Evolutionary conservation across 1,284 basidiomycete genomes (phyloP).

Genomic region (Melampsora americana): DNA sequence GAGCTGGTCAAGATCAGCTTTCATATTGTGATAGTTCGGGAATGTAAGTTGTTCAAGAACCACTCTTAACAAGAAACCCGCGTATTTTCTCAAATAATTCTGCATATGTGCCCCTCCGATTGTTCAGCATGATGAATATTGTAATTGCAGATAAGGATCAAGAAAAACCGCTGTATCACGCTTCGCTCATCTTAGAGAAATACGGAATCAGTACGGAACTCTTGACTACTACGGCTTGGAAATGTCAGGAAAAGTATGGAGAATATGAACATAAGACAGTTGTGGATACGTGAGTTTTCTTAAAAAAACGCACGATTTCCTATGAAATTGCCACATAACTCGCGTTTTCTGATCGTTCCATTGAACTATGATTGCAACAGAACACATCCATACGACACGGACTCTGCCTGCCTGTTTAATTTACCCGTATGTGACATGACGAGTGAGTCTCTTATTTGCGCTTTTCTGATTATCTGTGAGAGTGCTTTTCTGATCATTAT

Average conservation of each 20-base stretch:
- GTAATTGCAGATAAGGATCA: conserved; percentile 21
- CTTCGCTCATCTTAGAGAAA: conserved; percentile 18
- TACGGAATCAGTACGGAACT: conserved; percentile 31
- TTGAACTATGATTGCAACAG: neutral
- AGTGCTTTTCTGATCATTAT: neutral
- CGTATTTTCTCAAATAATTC: neutral
- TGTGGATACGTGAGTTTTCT: conserved; percentile 24
- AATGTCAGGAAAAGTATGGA: conserved; percentile 43
- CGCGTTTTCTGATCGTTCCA: neutral
- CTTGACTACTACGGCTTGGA: conserved; percentile 34
- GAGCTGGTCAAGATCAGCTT: conserved; percentile 5
- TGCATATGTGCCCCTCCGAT: neutral
- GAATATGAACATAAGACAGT: conserved; percentile 14
- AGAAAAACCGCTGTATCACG: conserved; percentile 29
- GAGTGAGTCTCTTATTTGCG: neutral
- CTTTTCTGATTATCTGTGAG: neutral
- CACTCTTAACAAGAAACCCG: neutral
- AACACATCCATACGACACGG: conserved; percentile 27
- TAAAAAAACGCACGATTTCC: neutral
- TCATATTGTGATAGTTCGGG: conserved; percentile 39
- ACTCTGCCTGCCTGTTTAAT: conserved; percentile 36
- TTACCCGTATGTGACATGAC: conserved; percentile 41
- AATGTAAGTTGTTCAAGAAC: conserved; percentile 9
- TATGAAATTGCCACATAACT: neutral
- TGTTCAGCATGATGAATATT: conserved; percentile 41